These are phyloP conservation scores for Lojkania enalia DNA, from an alignment of 2,329 filamentous ascomycete genomes.

Conservation along the genomic window DNA sequence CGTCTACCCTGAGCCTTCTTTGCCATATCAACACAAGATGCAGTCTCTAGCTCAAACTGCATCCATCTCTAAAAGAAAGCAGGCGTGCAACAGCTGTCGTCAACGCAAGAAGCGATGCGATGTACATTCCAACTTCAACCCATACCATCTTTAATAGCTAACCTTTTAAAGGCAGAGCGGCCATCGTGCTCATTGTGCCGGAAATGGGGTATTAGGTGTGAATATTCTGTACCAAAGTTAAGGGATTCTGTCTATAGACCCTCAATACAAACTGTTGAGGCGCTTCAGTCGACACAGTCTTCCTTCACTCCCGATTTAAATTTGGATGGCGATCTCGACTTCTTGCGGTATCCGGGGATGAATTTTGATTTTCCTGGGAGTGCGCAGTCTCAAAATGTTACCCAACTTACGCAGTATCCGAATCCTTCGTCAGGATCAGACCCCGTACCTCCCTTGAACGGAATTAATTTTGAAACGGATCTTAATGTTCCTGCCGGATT, in stretches of 20 bases:
- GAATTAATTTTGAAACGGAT: conserved; percentile 10
- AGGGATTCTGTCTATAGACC: background rate
- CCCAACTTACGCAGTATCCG: conserved; percentile 5
- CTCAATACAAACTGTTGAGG: background rate
- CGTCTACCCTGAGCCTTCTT: no score
- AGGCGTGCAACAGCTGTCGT: conserved; percentile 37
- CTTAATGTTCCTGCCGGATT: conserved; percentile 13
- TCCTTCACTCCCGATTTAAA: background rate
- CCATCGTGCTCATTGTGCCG: conserved; percentile 29
- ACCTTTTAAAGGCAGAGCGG: conserved; percentile 21
- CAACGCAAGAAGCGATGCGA: conserved; percentile 41
- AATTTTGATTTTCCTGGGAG: conserved; percentile 14
- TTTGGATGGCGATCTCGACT: conserved; percentile 1
- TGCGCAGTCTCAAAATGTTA: background rate
- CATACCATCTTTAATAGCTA: conserved; percentile 2
- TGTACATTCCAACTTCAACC: conserved; percentile 16
- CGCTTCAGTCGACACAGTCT: background rate
- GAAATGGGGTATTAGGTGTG: conserved; percentile 30
- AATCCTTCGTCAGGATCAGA: conserved; percentile 7
- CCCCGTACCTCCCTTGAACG: conserved; percentile 1
- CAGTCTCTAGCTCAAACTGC: conserved; percentile 10
- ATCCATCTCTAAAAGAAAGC: conserved; percentile 38
- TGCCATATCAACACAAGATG: no score
- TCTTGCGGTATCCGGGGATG: conserved; percentile 15
- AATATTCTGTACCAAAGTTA: conserved; percentile 17